These are phyloP conservation scores for Tuber brumale DNA, from an alignment of 495 filamentous ascomycete species.

Conservation along the genomic window DNA sequence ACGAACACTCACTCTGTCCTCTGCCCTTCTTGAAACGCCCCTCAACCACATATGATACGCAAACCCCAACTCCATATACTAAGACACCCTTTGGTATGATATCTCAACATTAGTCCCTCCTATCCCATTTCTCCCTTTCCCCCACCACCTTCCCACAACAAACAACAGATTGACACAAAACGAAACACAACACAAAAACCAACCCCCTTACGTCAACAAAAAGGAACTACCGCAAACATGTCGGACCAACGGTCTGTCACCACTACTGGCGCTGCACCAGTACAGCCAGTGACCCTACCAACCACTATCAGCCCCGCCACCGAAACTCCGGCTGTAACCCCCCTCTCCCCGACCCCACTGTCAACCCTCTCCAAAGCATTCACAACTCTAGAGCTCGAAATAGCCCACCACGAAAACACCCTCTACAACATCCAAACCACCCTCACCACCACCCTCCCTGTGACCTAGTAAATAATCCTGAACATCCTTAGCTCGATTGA, in stretches of 20 bases:
- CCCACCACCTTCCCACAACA: not conserved
- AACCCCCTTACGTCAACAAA: not conserved
- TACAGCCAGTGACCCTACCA: not conserved
- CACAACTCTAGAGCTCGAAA: not conserved
- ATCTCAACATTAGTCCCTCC: not conserved
- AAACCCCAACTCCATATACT: not conserved
- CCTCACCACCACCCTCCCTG: constrained; percentile 48
- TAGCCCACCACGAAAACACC: constrained; percentile 45
- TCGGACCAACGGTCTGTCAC: not conserved
- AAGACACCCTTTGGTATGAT: not conserved
- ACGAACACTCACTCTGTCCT: not conserved
- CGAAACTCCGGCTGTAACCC: not conserved
- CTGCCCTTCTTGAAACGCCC: not conserved
- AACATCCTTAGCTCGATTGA: constrained; percentile 13
- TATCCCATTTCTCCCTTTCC: not conserved
- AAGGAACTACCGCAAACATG: not conserved
- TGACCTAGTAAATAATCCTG: constrained; percentile 47
- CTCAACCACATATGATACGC: not conserved
- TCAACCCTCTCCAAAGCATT: not conserved
- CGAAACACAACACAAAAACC: not conserved
- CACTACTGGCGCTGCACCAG: not conserved
- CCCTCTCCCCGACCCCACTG: not conserved
- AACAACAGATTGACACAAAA: not conserved
- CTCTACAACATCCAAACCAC: constrained; percentile 36
- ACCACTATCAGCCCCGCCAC: not conserved